phyloP scores from a whole-genome alignment of 1,139 yeast species.

The Yamadazyma triangularis region DNA sequence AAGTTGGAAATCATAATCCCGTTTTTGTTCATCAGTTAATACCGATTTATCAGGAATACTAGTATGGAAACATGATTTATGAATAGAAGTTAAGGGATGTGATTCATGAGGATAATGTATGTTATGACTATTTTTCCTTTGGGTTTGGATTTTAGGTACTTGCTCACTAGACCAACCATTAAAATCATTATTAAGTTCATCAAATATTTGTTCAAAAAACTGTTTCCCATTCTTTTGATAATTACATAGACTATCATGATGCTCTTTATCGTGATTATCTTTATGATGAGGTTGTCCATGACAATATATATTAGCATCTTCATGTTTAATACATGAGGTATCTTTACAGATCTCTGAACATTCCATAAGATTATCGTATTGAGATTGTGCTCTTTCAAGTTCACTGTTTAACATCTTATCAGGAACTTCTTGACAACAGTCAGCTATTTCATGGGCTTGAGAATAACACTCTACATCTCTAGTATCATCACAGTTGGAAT shows the following conservation, averaged over 20 bases:
- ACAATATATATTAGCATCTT: conserved; percentile 14
- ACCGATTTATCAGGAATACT: conserved; percentile 26
- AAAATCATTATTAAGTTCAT: conserved; percentile 13
- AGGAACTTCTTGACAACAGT: background rate
- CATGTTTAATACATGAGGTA: conserved; percentile 7
- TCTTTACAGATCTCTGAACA: conserved; percentile 13
- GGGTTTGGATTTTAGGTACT: conserved; percentile 1
- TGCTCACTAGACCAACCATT: conserved; percentile 4
- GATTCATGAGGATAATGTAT: conserved; percentile 36
- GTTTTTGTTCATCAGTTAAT: conserved; percentile 4
- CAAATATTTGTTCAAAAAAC: conserved; percentile 12
- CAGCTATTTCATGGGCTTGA: conserved; percentile 3
- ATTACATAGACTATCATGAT: conserved; percentile 28
- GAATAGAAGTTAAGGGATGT: conserved; percentile 25
- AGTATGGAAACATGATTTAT: conserved; percentile 46
- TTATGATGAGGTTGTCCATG: conserved; percentile 11
- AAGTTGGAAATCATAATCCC: conserved; percentile 41
- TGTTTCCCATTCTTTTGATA: conserved; percentile 9
- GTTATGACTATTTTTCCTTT: conserved; percentile 1
- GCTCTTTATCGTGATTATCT: conserved; percentile 11
- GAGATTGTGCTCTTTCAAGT: background rate
- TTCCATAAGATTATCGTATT: no score
- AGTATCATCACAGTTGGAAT: conserved; percentile 27
- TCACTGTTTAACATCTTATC: background rate
- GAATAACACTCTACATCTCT: conserved; percentile 6